These are phyloP conservation scores for Monosporascus sp. DNA, from an alignment of 2,329 filamentous ascomycete species.

Conservation along the genomic window DNA sequence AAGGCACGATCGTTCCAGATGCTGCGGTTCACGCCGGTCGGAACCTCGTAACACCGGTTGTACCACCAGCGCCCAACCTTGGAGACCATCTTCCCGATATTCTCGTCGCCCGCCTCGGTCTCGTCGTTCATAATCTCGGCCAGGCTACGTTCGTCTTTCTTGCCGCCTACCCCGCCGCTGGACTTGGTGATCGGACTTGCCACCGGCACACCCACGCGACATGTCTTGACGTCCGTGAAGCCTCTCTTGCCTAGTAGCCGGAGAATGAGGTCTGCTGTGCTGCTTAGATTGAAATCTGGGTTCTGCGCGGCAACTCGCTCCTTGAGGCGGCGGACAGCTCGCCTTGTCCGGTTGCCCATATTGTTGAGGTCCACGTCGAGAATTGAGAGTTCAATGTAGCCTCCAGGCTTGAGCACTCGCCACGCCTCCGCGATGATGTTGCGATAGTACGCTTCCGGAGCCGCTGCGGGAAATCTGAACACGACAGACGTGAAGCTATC, in stretches of 20 bases:
- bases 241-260: slow-evolving; percentile 62
- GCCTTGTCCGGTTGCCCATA: slow-evolving; percentile 68
- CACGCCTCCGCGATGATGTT: slow-evolving; percentile 70
- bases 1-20: slow-evolving; percentile 76
- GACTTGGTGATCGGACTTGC: slow-evolving; percentile 43
- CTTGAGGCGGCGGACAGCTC: slow-evolving; percentile 65
- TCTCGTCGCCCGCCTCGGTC: slow-evolving; percentile 67
- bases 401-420: slow-evolving; percentile 70
- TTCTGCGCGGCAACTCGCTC: slow-evolving; percentile 60
- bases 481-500: slow-evolving; percentile 73
- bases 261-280: slow-evolving; percentile 56
- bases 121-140: slow-evolving; percentile 70
- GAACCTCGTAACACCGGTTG: slow-evolving; percentile 79
- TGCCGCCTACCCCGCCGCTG: slow-evolving; percentile 22
- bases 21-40: slow-evolving; percentile 49
- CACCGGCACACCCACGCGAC: slow-evolving; percentile 72
- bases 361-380: slow-evolving; percentile 77
- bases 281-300: slow-evolving; percentile 54
- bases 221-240: slow-evolving; percentile 68
- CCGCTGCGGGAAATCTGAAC: slow-evolving; percentile 68
- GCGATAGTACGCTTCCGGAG: slow-evolving; percentile 62
- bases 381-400: slow-evolving; percentile 72
- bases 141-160: slow-evolving; percentile 49
- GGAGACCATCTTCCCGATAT: slow-evolving; percentile 87
- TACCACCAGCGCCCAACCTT: slow-evolving; percentile 97